A percentile compares a stretch with the other conserved stretches of the same genome.
Conservation (phyloP, 75 land plant genomes). For the Pinus albicaulis region DNA sequence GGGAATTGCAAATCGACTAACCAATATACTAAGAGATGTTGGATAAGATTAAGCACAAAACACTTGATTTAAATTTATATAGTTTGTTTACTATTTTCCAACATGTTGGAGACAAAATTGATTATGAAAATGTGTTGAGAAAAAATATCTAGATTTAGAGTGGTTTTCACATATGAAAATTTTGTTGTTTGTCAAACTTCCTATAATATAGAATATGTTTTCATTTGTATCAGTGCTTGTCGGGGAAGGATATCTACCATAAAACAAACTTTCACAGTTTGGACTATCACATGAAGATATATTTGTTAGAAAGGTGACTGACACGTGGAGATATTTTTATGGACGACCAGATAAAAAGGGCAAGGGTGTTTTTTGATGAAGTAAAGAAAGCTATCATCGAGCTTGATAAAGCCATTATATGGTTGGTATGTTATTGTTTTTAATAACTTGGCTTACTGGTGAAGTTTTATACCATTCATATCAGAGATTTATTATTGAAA, state of each 20-base stretch:
- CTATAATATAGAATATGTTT: background rate
- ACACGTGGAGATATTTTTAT: slow-evolving; percentile 86
- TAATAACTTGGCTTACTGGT: too few relatives aligned
- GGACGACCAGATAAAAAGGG: slow-evolving; percentile 72
- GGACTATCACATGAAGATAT: slow-evolving; percentile 83
- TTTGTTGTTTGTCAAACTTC: slow-evolving; percentile 1
- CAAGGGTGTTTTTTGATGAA: slow-evolving; percentile 71
- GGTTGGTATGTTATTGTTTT: slow-evolving; percentile 65
- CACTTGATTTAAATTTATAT: background rate
- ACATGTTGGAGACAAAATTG: background rate
- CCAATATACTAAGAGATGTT: slow-evolving; percentile 87
- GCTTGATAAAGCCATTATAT: slow-evolving; percentile 76
- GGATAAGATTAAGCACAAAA: slow-evolving; percentile 79
- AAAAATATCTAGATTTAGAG: background rate
- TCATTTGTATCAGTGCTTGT: too few relatives aligned
- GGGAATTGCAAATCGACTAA: slow-evolving; percentile 85
- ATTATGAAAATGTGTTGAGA: background rate
- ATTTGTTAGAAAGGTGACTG: slow-evolving; percentile 65
- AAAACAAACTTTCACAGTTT: slow-evolving; percentile 75
- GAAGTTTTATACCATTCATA: too few relatives aligned
- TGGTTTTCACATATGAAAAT: background rate
- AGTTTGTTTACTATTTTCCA: background rate
- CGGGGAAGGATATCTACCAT: slow-evolving; percentile 81
- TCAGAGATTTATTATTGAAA: too few relatives aligned
- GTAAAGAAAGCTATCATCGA: slow-evolving; percentile 71